Conservation (phyloP, 2,329 filamentous ascomycete genomes). For the Pyrenochaeta sp. region DNA sequence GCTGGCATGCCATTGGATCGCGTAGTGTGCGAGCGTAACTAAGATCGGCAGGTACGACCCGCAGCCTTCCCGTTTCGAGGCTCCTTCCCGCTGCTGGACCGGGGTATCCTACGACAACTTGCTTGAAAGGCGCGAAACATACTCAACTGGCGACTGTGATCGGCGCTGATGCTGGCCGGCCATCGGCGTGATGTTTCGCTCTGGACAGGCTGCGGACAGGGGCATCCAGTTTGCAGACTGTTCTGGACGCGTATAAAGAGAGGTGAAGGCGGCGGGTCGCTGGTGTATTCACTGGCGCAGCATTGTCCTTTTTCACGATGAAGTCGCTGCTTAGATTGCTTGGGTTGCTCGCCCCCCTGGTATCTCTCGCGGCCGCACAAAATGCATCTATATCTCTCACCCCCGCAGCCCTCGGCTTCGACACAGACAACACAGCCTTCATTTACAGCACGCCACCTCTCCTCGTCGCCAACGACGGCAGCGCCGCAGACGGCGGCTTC, state of each 20-base stretch:
- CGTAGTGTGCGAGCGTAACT: constrained; percentile 7
- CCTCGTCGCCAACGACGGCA: constrained; percentile 36
- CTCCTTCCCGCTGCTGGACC: too few relatives aligned
- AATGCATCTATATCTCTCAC: constrained; percentile 28
- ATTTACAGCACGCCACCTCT: constrained; percentile 28
- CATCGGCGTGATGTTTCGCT: too few relatives aligned
- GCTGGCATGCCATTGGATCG: constrained; percentile 18
- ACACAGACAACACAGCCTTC: constrained; percentile 38
- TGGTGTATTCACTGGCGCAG: too few relatives aligned
- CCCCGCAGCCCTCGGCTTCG: constrained; percentile 32
- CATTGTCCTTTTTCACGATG: constrained; percentile 3
- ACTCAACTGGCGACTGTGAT: too few relatives aligned
- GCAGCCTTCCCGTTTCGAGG: not conserved
- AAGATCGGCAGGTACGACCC: constrained; percentile 16
- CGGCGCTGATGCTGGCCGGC: too few relatives aligned
- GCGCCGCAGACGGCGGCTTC: constrained; percentile 38
- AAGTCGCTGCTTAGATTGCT: constrained; percentile 1
- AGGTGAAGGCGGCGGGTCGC: not conserved
- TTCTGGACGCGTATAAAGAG: too few relatives aligned
- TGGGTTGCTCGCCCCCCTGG: constrained; percentile 10
- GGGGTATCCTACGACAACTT: too few relatives aligned
- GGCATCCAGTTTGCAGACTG: too few relatives aligned
- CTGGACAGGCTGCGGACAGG: too few relatives aligned
- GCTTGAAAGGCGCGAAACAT: not conserved
- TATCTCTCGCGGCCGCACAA: constrained; percentile 15